Evolutionary conservation across 345 rosid genomes (phyloP).

Genomic region (Acer yangbiense): DNA sequence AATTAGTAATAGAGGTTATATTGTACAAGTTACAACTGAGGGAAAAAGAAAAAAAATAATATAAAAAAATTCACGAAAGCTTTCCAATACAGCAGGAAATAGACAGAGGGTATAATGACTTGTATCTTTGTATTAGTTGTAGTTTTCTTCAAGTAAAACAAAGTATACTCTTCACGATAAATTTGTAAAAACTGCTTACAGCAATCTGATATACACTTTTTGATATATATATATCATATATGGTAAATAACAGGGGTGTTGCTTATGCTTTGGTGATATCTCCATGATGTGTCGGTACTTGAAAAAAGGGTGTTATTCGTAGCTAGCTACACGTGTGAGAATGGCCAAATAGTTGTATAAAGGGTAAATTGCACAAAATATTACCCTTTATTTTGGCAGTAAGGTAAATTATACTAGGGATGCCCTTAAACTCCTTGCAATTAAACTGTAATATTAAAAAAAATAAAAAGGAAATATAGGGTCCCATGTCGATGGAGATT

Average conservation of each 20-base stretch:
- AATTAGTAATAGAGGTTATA: slow-evolving; percentile 22
- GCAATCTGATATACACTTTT: not conserved
- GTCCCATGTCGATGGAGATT: too few relatives aligned
- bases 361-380: too few relatives aligned
- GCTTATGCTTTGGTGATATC: not conserved
- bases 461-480: too few relatives aligned
- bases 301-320: not conserved
- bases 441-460: too few relatives aligned
- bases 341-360: too few relatives aligned
- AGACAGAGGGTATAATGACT: not conserved
- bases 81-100: not conserved
- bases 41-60: slow-evolving; percentile 11
- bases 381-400: too few relatives aligned
- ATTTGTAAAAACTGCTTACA: slow-evolving; percentile 7
- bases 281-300: not conserved
- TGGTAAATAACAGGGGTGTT: not conserved
- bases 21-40: slow-evolving; percentile 29
- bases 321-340: not conserved
- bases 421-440: too few relatives aligned
- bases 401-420: too few relatives aligned
- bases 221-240: too few relatives aligned
- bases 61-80: slow-evolving; percentile 11
- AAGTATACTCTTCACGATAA: not conserved
- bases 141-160: not conserved
- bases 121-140: not conserved